Conservation (phyloP, 2,329 filamentous ascomycete genomes). For the Stemphylium vesicarium region DNA sequence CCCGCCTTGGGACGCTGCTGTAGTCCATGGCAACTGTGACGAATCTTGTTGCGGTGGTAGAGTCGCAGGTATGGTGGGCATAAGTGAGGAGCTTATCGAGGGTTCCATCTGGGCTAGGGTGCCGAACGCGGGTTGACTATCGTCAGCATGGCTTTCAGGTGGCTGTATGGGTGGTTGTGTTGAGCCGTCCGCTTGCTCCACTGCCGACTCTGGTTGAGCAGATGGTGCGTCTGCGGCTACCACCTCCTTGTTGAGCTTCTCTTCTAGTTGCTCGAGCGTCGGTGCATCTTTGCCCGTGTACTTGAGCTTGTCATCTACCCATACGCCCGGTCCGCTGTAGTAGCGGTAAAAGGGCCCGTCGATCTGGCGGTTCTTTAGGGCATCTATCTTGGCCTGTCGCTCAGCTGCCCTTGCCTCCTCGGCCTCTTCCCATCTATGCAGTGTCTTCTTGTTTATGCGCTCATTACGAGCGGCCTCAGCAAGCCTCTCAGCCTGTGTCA, state of each 20-base stretch:
- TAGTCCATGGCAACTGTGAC: conserved; percentile 27
- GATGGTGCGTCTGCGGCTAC: conserved; percentile 11
- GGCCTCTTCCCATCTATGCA: conserved; percentile 92
- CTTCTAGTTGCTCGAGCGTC: conserved; percentile 44
- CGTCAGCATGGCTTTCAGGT: not conserved
- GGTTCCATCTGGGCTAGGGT: conserved; percentile 16
- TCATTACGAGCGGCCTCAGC: conserved; percentile 84
- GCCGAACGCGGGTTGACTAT: conserved; percentile 5
- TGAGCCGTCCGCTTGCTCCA: conserved; percentile 5
- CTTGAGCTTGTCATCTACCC: conserved; percentile 76
- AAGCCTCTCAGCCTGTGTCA: conserved; percentile 87
- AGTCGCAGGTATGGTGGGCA: conserved; percentile 22
- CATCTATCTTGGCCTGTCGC: conserved; percentile 80
- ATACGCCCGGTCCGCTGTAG: conserved; percentile 90
- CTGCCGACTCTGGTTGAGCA: conserved; percentile 6
- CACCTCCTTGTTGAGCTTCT: conserved; percentile 45
- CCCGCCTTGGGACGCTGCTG: conserved; percentile 32
- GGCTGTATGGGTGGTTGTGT: conserved; percentile 3
- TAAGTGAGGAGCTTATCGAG: conserved; percentile 18
- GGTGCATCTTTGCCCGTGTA: conserved; percentile 63
- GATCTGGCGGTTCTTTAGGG: conserved; percentile 83
- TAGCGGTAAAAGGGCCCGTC: conserved; percentile 89
- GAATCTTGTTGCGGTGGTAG: conserved; percentile 22
- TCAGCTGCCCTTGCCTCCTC: conserved; percentile 89
- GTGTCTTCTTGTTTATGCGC: conserved; percentile 83